Percentiles rank a stretch among this genome's conserved stretches.
Evolutionary conservation across 2,329 filamentous ascomycete species (phyloP).

Genomic region (Podosphaera xanthii): DNA sequence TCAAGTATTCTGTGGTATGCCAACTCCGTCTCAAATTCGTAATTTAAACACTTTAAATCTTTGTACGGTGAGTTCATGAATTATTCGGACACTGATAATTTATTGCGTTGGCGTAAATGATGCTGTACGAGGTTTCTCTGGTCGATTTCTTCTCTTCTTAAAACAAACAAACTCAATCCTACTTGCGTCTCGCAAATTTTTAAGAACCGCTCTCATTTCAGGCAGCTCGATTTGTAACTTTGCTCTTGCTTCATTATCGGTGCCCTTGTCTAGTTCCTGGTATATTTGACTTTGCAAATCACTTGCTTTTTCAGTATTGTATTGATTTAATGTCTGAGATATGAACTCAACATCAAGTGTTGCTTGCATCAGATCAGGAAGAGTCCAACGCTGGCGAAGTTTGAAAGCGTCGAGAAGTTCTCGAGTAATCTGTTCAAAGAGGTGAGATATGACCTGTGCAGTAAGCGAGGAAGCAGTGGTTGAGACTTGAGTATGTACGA

Average conservation of each 20-base stretch:
- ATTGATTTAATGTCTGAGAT: constrained; percentile 75
- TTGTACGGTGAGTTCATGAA: too few species aligned
- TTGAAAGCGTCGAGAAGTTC: constrained; percentile 68
- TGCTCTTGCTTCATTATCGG: constrained; percentile 64
- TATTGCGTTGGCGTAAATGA: too few species aligned
- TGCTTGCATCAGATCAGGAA: constrained; percentile 80
- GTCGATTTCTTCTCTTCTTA: constrained; percentile 25
- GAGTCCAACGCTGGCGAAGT: constrained; percentile 39
- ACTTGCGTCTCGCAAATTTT: constrained; percentile 59
- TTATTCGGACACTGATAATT: too few species aligned
- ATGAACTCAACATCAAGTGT: constrained; percentile 95
- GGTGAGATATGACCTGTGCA: constrained; percentile 57
- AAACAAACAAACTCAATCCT: constrained; percentile 79
- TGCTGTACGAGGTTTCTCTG: neutral
- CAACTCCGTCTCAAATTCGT: too few species aligned
- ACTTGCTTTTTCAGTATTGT: constrained; percentile 62
- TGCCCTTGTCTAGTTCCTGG: constrained; percentile 68
- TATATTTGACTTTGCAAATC: constrained; percentile 80
- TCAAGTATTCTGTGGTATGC: too few species aligned
- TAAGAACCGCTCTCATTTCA: constrained; percentile 71
- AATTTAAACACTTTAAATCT: too few species aligned
- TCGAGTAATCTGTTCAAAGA: constrained; percentile 60
- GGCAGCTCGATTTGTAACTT: constrained; percentile 68
- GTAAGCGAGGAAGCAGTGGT: constrained; percentile 60
- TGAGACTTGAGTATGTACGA: constrained; percentile 75